Evolutionary conservation across 805 yeast genomes (phyloP).

Genomic region (Suhomyces kilbournensis): DNA sequence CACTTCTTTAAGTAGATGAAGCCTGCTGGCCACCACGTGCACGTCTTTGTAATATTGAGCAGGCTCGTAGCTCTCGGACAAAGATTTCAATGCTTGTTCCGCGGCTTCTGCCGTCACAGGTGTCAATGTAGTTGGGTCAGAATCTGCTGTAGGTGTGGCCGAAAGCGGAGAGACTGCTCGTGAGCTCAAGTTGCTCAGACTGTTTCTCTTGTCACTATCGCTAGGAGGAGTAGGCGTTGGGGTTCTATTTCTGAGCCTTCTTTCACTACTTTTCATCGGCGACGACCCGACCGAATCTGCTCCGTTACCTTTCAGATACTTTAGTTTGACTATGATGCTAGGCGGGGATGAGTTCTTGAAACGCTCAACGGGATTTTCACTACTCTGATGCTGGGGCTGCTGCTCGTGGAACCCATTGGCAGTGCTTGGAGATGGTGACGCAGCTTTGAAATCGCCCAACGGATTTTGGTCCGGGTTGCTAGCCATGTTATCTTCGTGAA

Average conservation of each 20-base stretch:
- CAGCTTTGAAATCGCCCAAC: background rate
- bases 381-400: background rate
- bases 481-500: background rate
- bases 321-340: background rate
- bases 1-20: conserved; percentile 27
- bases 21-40: conserved; percentile 22
- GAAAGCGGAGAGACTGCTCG: background rate
- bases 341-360: conserved; percentile 1
- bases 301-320: background rate
- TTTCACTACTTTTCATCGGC: background rate
- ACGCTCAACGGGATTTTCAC: conserved; percentile 3
- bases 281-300: background rate
- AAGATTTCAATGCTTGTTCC: background rate
- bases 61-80: background rate
- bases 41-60: conserved; percentile 11
- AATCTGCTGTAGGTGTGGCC: background rate
- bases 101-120: background rate
- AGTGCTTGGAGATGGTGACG: background rate
- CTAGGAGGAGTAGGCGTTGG: background rate
- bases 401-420: background rate
- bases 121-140: background rate
- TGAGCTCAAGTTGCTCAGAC: background rate
- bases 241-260: background rate
- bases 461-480: too few relatives aligned
- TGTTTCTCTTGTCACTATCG: background rate